Base-by-base conservation (phyloP, 2,329 filamentous ascomycete genomes). In the Fusarium newnesense region DNA sequence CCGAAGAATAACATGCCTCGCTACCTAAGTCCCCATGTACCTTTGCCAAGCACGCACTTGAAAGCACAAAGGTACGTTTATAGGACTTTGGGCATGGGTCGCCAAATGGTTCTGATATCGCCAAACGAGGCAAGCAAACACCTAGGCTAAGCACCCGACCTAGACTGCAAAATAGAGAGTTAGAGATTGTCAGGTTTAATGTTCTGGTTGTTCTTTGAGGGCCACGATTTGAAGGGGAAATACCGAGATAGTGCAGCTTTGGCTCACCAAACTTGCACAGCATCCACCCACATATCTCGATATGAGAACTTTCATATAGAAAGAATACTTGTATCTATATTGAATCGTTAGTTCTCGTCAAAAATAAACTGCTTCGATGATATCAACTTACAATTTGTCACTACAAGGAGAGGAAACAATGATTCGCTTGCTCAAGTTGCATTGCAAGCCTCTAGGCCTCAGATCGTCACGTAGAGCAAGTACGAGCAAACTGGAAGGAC, bases 31-130 rank as follows among this genome's bases (percentile, higher is more conserved):
- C 19, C 30, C 12, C 9, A 18, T 24, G 50, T 40, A 40, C 50
- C 50, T 54, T 21, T 54, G 26, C 24, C 34, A 21, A 47, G 30
- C 50, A 36, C 26, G 26, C 34, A 30, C 26, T 37, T 37, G 49
- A 40, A 54, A 36, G 26, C 39, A 54, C 26, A 28, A 56, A 26
- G 50, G 42, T 66, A 57, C 60, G 28, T 50, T 30, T 50, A 56
- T 50, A 56, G 37, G 57, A 62, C 43, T 69, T 39, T 40, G 37
- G 56, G 39, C 21, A 42, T 68, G 24, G 64, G 39, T 42, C 49
- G 57, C 32, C 50, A 30, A 39, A 32, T 43, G 24, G 21, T 40
- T 50, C 12, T 36, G 19, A 26, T 21, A 26, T 37, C n/a, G 11
- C 11, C 44, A 36, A 54, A 28, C n/a, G 21, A 65, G 44, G 59